Evolutionary conservation across 352 stramenopile genomes (phyloP).

Genomic region (Pythium utonaiense): DNA sequence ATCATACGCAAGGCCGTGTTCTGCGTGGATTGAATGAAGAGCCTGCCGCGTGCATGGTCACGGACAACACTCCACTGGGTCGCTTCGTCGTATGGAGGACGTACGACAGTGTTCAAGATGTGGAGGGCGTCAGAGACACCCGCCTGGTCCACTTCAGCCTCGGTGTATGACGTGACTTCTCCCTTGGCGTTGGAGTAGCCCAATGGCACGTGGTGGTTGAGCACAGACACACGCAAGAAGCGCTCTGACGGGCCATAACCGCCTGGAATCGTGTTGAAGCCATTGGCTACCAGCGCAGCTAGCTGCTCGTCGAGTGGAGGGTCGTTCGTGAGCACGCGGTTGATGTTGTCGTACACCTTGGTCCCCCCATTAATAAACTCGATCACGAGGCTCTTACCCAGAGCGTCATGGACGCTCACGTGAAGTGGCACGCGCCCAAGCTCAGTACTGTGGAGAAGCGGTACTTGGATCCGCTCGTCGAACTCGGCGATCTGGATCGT

Average conservation of each 20-base stretch:
- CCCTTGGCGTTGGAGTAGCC: constrained; percentile 33
- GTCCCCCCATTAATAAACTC: constrained; percentile 59
- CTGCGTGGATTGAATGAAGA: constrained; percentile 70
- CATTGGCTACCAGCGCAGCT: constrained; percentile 26
- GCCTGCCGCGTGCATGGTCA: constrained; percentile 50
- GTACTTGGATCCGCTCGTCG: constrained; percentile 29
- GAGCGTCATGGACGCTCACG: constrained; percentile 56
- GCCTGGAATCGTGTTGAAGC: constrained; percentile 30
- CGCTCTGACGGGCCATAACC: constrained; percentile 54
- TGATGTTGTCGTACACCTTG: constrained; percentile 59
- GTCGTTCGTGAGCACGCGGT: constrained; percentile 68
- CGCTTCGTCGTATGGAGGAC: constrained; percentile 35
- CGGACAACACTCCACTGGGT: constrained; percentile 74
- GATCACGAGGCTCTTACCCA: constrained; percentile 63
- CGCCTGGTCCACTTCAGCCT: constrained; percentile 51
- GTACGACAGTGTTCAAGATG: constrained; percentile 63
- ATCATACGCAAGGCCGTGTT: constrained; percentile 67
- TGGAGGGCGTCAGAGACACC: constrained; percentile 53
- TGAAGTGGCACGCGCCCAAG: constrained; percentile 45
- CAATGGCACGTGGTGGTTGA: constrained; percentile 40
- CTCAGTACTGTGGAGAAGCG: constrained; percentile 20
- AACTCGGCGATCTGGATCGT: constrained; percentile 55
- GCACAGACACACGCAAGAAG: constrained; percentile 62
- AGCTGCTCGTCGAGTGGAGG: constrained; percentile 53
- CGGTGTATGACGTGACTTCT: constrained; percentile 39